phyloP scores from a whole-genome alignment of 1,139 yeast species.

The Taphrina betulina region DNA sequence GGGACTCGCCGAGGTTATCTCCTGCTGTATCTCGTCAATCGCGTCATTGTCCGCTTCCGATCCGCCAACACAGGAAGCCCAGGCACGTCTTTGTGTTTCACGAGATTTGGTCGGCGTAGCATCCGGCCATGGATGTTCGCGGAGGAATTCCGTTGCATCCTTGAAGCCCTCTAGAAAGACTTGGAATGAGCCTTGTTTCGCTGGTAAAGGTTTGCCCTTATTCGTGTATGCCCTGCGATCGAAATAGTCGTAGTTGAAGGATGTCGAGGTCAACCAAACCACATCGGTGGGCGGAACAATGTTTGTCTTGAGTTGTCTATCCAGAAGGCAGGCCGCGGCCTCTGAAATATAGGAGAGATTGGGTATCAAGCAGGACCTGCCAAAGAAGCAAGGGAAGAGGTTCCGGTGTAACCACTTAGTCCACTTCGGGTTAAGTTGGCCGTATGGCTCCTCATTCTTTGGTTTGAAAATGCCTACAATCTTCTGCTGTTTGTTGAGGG shows the following conservation, averaged over 20 bases:
- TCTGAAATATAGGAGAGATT: slow-evolving; percentile 72
- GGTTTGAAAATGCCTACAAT: slow-evolving; percentile 69
- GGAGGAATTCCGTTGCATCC: slow-evolving; percentile 63
- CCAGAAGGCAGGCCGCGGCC: slow-evolving; percentile 67
- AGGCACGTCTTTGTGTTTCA: slow-evolving; percentile 16
- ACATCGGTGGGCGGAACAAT: slow-evolving; percentile 69
- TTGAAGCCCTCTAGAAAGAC: slow-evolving; percentile 58
- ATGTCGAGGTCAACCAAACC: slow-evolving; percentile 54
- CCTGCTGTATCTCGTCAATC: slow-evolving; percentile 18
- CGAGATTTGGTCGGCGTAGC: background rate
- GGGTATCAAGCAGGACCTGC: slow-evolving; percentile 63
- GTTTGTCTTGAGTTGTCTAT: slow-evolving; percentile 57
- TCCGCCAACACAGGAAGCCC: slow-evolving; percentile 22
- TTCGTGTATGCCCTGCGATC: slow-evolving; percentile 46
- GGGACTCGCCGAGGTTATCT: slow-evolving; percentile 9
- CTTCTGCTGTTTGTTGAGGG: slow-evolving; percentile 47
- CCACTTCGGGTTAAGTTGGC: slow-evolving; percentile 77
- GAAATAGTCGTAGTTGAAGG: slow-evolving; percentile 58
- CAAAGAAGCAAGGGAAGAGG: slow-evolving; percentile 74
- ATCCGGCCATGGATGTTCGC: slow-evolving; percentile 58
- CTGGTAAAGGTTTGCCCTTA: slow-evolving; percentile 45
- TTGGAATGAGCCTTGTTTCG: slow-evolving; percentile 68
- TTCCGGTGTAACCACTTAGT: slow-evolving; percentile 76
- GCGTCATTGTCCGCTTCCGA: slow-evolving; percentile 9
- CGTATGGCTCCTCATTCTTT: slow-evolving; percentile 79